Base-by-base conservation (phyloP, 768 basidiomycete genomes). In the Rhodotorula sphaerocarpa region DNA sequence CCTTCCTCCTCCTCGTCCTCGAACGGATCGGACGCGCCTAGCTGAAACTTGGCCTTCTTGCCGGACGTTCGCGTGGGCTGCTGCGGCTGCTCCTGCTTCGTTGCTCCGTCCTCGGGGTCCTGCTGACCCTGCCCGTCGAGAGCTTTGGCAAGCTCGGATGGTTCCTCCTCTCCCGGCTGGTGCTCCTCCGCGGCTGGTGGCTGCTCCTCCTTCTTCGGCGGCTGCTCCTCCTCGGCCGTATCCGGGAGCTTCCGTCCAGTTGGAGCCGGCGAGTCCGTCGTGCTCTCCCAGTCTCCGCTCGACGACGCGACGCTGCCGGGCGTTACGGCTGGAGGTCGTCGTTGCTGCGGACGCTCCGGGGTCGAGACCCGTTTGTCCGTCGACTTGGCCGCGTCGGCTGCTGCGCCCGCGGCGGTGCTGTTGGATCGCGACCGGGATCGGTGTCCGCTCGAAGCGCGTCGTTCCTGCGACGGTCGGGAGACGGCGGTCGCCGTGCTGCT, bases 221-320 rank as follows among this genome's bases (percentile, higher is more conserved):
- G 47, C 42, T 42, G 57, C n/a, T 45, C 25, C 33, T 36, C n/a
- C 45, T 41, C 46, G 33, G 27, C 34, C 23, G 51, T 54, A 12
- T 66, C 57, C 2, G 66, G 66, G 5, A 67, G 44, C 30, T 59
- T 57, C 42, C 34, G 33, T n/a, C 59, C 62, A 25, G 55, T 63
- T 7, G 48, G 20, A 2, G 48, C 44, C 2, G 67, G 67, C 44
- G 67, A 68, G 47, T 68, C 67, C 27, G 67, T 64, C 52, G 59
- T 56, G 47, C 56, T 58, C 63, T 63, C 56, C 67, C 67, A 68
- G 11, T 61, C 67, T 9, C 36, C 36, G 41, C 50, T 59, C 25
- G 48, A 33, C n/a, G 57, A 46, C 2, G 47, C 53, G 45, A 55
- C 57, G 58, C 54, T 60, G 6, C 46, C 57, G 25, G n/a, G n/a